These are phyloP conservation scores for Parvularia atlantis DNA, from an alignment of 78 protist species.

Conservation along the genomic window DNA sequence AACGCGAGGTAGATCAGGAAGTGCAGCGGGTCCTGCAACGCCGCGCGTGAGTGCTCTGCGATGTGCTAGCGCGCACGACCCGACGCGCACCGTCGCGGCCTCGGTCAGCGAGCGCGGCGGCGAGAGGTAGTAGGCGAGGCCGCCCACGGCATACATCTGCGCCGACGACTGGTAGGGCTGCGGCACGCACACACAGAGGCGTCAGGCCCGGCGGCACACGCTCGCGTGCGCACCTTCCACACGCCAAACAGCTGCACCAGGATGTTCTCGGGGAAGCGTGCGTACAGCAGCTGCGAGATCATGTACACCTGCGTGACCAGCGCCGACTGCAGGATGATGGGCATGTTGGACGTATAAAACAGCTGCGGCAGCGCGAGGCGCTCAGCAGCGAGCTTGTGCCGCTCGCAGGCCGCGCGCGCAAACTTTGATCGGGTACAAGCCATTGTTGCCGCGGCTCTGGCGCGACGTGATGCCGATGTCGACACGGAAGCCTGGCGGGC, in stretches of 20 bases:
- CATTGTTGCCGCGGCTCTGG: conserved; percentile 1
- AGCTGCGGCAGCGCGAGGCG: too few species aligned
- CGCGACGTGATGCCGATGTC: conserved; percentile 73
- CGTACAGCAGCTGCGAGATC: conserved; percentile 92
- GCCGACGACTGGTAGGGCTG: background rate
- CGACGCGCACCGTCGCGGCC: conserved; percentile 24
- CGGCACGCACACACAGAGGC: too few species aligned
- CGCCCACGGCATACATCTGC: conserved; percentile 72
- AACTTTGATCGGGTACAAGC: conserved; percentile 95
- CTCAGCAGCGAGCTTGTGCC: too few species aligned
- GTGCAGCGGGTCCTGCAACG: conserved; percentile 98
- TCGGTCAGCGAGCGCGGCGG: conserved; percentile 83
- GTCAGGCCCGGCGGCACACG: too few species aligned
- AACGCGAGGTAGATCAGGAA: conserved; percentile 88
- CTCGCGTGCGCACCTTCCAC: conserved; percentile 83
- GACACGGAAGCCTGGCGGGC: conserved; percentile 83
- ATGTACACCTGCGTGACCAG: conserved; percentile 90
- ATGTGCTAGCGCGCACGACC: too few species aligned
- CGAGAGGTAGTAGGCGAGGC: conserved; percentile 95
- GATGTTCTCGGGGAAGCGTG: conserved; percentile 78
- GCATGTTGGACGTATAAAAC: conserved; percentile 99
- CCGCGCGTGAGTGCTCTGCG: too few species aligned
- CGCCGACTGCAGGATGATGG: conserved; percentile 98
- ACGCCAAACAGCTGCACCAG: conserved; percentile 83
- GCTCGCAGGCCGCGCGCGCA: too few species aligned